These are phyloP conservation scores for Dactylellina haptotyla DNA, from an alignment of 2,329 filamentous ascomycete genomes.

Conservation along the genomic window DNA sequence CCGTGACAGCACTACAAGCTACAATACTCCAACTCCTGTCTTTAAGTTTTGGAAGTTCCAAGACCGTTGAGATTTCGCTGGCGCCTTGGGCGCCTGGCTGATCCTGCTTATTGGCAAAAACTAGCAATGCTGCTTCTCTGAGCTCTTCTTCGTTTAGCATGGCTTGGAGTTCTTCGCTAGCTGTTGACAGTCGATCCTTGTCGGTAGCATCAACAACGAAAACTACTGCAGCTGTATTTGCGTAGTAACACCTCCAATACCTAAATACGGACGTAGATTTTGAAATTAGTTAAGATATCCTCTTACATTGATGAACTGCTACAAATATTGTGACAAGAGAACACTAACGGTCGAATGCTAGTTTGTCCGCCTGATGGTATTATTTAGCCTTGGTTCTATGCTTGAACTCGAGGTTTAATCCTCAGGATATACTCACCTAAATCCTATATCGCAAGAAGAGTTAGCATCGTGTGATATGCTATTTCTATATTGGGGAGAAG, in stretches of 20 bases:
- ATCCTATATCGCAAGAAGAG: slow-evolving; percentile 10
- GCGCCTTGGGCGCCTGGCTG: slow-evolving; percentile 96
- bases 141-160: slow-evolving; percentile 99
- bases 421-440: slow-evolving; percentile 23
- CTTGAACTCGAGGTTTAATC: background rate
- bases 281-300: background rate
- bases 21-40: slow-evolving; percentile 99
- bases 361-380: slow-evolving; percentile 77
- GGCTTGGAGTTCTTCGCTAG: slow-evolving; percentile 87
- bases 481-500: background rate
- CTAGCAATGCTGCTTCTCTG: slow-evolving; percentile 87
- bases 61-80: slow-evolving; percentile 92
- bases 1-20: slow-evolving; percentile 94
- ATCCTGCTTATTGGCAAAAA: slow-evolving; percentile 99
- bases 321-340: background rate
- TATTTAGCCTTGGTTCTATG: slow-evolving; percentile 7
- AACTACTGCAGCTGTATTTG: slow-evolving; percentile 96
- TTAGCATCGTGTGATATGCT: background rate
- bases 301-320: background rate
- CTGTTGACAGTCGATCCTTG: slow-evolving; percentile 91
- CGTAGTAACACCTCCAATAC: slow-evolving; percentile 99
- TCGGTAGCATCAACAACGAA: slow-evolving; percentile 99
- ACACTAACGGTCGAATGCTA: slow-evolving; percentile 78
- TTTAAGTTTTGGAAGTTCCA: slow-evolving; percentile 87
- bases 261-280: background rate